phyloP scores from a whole-genome alignment of 371 early-diverging fungal genomes.

The Mycotypha africana region DNA sequence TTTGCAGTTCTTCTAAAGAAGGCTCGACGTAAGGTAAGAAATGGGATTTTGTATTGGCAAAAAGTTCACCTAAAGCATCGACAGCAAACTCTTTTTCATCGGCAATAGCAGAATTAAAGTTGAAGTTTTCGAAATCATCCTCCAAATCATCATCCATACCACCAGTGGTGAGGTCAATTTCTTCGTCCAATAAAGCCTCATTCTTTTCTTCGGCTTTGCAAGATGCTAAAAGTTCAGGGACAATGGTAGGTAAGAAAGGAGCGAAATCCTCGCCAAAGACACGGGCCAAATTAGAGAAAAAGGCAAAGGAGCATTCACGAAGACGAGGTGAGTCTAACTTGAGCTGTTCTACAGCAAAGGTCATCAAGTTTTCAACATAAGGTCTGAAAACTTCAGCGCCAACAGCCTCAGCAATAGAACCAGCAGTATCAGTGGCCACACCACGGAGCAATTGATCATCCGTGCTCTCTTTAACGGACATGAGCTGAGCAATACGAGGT shows the following conservation, averaged over 20 bases:
- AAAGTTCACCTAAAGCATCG: slow-evolving; percentile 82
- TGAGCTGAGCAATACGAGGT: slow-evolving; percentile 60
- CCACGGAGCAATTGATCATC: slow-evolving; percentile 78
- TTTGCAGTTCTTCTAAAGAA: slow-evolving; percentile 56
- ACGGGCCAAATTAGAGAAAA: slow-evolving; percentile 79
- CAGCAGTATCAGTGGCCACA: slow-evolving; percentile 83
- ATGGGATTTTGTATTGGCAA: slow-evolving; percentile 65
- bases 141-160: slow-evolving; percentile 45
- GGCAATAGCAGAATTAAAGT: slow-evolving; percentile 78
- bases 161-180: slow-evolving; percentile 38
- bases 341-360: slow-evolving; percentile 74
- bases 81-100: slow-evolving; percentile 91
- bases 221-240: slow-evolving; percentile 70
- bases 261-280: slow-evolving; percentile 82
- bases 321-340: slow-evolving; percentile 66
- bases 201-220: slow-evolving; percentile 71
- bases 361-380: slow-evolving; percentile 67
- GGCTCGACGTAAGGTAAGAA: slow-evolving; percentile 85
- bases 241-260: slow-evolving; percentile 67
- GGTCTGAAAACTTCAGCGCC: slow-evolving; percentile 81
- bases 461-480: slow-evolving; percentile 60
- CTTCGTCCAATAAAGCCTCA: slow-evolving; percentile 35
- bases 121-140: slow-evolving; percentile 52
- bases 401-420: slow-evolving; percentile 82
- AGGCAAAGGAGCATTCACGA: slow-evolving; percentile 81